A percentile compares a stretch with the other conserved stretches of the same genome.
phyloP scores from a whole-genome alignment of 345 rosid species.

The Hypericum perforatum region DNA sequence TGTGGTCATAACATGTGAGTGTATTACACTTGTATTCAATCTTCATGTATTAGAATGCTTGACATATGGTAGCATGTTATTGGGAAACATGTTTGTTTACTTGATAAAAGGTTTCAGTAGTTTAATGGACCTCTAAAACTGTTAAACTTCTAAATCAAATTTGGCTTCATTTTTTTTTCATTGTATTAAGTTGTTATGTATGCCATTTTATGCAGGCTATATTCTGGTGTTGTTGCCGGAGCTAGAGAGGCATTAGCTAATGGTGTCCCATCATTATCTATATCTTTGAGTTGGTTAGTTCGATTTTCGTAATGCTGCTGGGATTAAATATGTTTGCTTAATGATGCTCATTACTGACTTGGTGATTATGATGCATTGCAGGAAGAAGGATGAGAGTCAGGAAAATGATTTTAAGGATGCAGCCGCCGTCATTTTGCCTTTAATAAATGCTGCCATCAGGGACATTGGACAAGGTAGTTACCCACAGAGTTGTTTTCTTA shows the following conservation, averaged over 20 bases:
- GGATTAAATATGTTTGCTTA: slow-evolving; percentile 5
- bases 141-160: no score
- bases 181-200: no score
- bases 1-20: slow-evolving; percentile 84
- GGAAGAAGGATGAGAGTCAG: slow-evolving; percentile 92
- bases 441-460: slow-evolving; percentile 66
- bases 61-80: neutral
- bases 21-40: neutral
- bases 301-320: slow-evolving; percentile 2
- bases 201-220: neutral
- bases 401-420: slow-evolving; percentile 92
- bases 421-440: slow-evolving; percentile 63
- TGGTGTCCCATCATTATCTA: slow-evolving; percentile 85
- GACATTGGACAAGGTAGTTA: slow-evolving; percentile 74
- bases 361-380: slow-evolving; percentile 15
- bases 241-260: slow-evolving; percentile 83
- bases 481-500: slow-evolving; percentile 64
- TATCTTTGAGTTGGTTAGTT: slow-evolving; percentile 83
- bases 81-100: no score
- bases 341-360: slow-evolving; percentile 1
- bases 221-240: slow-evolving; percentile 88
- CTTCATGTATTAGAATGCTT: slow-evolving; percentile 7
- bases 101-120: no score
- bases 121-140: no score
- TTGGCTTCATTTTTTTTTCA: no score